Evolutionary conservation across 192 early-diverging fungal species (phyloP).

Genomic region (Ambispora gerdemannii): DNA sequence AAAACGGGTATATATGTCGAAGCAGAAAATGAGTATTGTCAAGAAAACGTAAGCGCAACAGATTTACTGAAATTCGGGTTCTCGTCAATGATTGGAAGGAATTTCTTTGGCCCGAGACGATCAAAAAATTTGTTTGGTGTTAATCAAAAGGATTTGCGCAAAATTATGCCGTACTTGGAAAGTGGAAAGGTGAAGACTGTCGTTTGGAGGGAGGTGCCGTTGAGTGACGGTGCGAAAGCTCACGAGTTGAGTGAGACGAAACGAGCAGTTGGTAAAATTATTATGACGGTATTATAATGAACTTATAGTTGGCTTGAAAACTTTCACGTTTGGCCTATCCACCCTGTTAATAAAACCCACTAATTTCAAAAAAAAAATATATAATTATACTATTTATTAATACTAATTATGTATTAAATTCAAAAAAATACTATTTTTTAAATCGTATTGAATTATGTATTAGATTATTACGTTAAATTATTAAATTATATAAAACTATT

Average conservation of each 20-base stretch:
- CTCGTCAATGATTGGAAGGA: background rate
- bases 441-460: too few species aligned
- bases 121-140: background rate
- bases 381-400: too few species aligned
- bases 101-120: background rate
- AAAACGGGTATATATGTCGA: background rate
- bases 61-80: background rate
- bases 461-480: too few species aligned
- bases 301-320: too few species aligned
- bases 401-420: too few species aligned
- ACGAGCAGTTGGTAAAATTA: conserved; percentile 33
- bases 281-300: conserved; percentile 18
- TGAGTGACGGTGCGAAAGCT: conserved; percentile 31
- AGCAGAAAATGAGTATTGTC: background rate
- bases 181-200: background rate
- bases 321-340: too few species aligned
- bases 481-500: too few species aligned
- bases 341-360: too few species aligned
- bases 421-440: too few species aligned
- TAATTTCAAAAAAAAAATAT: too few species aligned
- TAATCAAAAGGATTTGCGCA: background rate
- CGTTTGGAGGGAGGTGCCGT: background rate
- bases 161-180: background rate
- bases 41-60: background rate
- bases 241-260: conserved; percentile 28